A percentile compares a stretch with the other conserved stretches of the same genome.
Evolutionary conservation across 2,329 filamentous ascomycete species (phyloP).

Genomic region (Colletotrichum acutatum): DNA sequence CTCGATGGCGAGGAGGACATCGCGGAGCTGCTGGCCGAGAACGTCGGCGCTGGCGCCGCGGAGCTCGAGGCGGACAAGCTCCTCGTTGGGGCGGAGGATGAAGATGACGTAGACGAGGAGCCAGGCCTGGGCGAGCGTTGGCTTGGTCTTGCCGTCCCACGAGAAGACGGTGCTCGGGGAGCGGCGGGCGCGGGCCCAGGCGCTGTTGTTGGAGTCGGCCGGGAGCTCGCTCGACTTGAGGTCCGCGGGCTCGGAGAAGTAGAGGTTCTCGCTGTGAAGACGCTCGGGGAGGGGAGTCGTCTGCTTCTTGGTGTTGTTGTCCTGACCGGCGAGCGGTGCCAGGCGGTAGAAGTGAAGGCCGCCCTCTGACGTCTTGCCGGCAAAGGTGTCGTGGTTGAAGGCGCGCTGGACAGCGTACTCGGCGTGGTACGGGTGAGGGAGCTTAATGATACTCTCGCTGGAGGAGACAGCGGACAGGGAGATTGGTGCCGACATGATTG

Average conservation of each 20-base stretch:
- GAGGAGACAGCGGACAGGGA: slow-evolving; percentile 43
- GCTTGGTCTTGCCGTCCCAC: slow-evolving; percentile 55
- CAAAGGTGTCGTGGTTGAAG: slow-evolving; percentile 37
- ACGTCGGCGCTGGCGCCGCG: slow-evolving; percentile 49
- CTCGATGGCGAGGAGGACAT: slow-evolving; percentile 60
- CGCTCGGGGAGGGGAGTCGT: slow-evolving; percentile 44
- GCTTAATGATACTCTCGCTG: slow-evolving; percentile 55
- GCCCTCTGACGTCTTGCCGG: slow-evolving; percentile 34
- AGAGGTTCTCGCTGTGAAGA: slow-evolving; percentile 49
- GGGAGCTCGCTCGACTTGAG: slow-evolving; percentile 62
- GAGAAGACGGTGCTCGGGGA: slow-evolving; percentile 57
- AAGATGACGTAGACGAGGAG: slow-evolving; percentile 64
- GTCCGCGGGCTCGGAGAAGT: slow-evolving; percentile 57
- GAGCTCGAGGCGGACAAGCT: slow-evolving; percentile 60
- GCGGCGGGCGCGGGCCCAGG: slow-evolving; percentile 66
- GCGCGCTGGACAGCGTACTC: slow-evolving; percentile 55
- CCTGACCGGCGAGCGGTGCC: slow-evolving; percentile 41
- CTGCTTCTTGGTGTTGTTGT: slow-evolving; percentile 37
- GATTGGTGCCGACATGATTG: slow-evolving; percentile 40
- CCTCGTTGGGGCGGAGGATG: slow-evolving; percentile 59
- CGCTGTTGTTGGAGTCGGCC: slow-evolving; percentile 62
- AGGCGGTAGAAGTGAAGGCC: slow-evolving; percentile 49
- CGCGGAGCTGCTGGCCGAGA: slow-evolving; percentile 53
- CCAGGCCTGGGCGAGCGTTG: slow-evolving; percentile 63
- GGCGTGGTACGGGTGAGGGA: slow-evolving; percentile 61